Percentiles rank a stretch among this genome's conserved stretches.
phyloP scores from a whole-genome alignment of 2,329 filamentous ascomycete species.

The Rugonectria rugulosa region DNA sequence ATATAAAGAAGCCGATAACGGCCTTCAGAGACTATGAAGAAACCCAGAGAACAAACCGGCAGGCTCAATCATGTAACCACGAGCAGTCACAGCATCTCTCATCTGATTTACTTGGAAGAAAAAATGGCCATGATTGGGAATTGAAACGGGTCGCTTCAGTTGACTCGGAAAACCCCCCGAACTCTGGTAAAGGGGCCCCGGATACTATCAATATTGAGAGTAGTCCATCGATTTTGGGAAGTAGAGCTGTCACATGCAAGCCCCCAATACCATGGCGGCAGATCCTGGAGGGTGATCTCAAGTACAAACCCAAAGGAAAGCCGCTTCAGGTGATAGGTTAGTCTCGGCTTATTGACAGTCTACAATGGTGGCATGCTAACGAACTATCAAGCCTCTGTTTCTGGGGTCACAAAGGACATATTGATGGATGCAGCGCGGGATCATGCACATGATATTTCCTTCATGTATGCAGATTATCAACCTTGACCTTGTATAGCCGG shows the following conservation, averaged over 20 bases:
- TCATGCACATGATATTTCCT: slow-evolving; percentile 3
- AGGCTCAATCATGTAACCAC: background rate
- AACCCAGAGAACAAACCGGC: background rate
- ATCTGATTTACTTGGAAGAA: background rate
- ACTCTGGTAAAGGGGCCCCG: background rate
- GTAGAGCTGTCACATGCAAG: background rate
- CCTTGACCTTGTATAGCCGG: too few relatives aligned
- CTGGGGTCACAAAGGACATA: background rate
- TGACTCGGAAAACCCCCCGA: background rate
- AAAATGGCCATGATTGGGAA: too few relatives aligned
- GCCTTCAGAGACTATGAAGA: background rate
- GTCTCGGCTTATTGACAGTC: background rate
- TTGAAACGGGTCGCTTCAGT: too few relatives aligned
- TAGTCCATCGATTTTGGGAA: background rate
- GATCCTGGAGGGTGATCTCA: background rate
- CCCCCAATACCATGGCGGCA: background rate
- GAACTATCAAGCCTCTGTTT: slow-evolving; percentile 12
- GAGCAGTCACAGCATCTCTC: background rate
- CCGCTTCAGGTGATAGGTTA: background rate
- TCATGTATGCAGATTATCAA: slow-evolving; percentile 19
- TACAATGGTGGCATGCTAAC: background rate
- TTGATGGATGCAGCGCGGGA: slow-evolving; percentile 4
- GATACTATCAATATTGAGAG: background rate
- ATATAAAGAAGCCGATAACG: background rate
- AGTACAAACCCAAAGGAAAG: background rate